phyloP scores from a whole-genome alignment of 2,329 filamentous ascomycete species.

The Endothia cerciana region DNA sequence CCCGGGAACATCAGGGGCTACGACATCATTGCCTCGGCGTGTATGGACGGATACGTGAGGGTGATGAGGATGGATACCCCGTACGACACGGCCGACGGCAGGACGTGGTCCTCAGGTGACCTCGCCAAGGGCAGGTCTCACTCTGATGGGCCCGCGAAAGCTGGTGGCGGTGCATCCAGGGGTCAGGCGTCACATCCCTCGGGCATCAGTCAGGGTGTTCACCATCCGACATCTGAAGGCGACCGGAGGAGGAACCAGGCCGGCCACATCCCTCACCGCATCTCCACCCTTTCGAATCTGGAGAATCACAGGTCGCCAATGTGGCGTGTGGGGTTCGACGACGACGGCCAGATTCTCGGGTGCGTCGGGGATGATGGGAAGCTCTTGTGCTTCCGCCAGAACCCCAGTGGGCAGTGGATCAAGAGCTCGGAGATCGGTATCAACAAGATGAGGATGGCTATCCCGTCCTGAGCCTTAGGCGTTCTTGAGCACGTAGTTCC shows the following conservation, averaged over 20 bases:
- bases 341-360: constrained; percentile 72
- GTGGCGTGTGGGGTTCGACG: constrained; percentile 75
- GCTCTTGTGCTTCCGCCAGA: constrained; percentile 64
- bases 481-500: not conserved
- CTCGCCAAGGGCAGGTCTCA: constrained; percentile 43
- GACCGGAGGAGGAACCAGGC: constrained; percentile 60
- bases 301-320: constrained; percentile 71
- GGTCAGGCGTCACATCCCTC: constrained; percentile 45
- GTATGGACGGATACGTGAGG: constrained; percentile 86
- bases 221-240: constrained; percentile 51
- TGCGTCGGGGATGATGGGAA: constrained; percentile 78
- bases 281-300: constrained; percentile 67
- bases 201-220: constrained; percentile 56
- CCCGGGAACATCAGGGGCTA: constrained; percentile 88
- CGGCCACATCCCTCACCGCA: constrained; percentile 67
- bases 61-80: constrained; percentile 81
- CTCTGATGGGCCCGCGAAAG: constrained; percentile 21
- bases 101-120: constrained; percentile 53
- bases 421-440: constrained; percentile 64
- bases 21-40: constrained; percentile 88
- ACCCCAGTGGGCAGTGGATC: constrained; percentile 60
- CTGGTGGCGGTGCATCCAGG: constrained; percentile 19
- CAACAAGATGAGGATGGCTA: constrained; percentile 58
- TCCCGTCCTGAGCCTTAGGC: constrained; percentile 39
- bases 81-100: constrained; percentile 49